Percentiles rank a stretch among this genome's conserved stretches.
phyloP scores from a whole-genome alignment of 2,329 filamentous ascomycete genomes.

The Trichoderma afroharzianum region DNA sequence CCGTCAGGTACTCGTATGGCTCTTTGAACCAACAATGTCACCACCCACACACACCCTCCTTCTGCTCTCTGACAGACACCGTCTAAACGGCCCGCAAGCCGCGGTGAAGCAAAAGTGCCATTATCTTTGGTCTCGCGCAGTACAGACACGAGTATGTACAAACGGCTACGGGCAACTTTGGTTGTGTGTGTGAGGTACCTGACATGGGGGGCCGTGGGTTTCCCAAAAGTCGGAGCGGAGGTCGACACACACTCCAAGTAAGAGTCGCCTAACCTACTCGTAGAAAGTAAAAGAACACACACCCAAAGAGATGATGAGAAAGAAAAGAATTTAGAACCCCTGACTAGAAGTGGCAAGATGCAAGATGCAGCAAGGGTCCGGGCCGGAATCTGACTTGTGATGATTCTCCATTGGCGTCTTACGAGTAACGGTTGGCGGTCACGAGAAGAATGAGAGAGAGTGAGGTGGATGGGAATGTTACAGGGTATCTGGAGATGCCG shows the following conservation, averaged over 20 bases:
- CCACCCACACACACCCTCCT: background rate
- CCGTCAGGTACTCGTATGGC: background rate
- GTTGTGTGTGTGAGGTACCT: background rate
- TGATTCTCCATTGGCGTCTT: background rate
- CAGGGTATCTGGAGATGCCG: background rate
- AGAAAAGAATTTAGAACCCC: constrained; percentile 1
- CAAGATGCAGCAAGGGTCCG: constrained; percentile 16
- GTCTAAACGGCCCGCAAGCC: constrained; percentile 5
- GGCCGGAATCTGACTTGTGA: constrained; percentile 10
- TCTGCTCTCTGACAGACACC: background rate
- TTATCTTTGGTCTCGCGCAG: background rate
- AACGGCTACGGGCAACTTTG: background rate
- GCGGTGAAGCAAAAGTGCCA: constrained; percentile 3
- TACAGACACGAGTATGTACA: background rate
- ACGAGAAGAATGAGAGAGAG: background rate
- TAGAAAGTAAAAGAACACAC: background rate
- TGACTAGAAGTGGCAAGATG: constrained; percentile 11
- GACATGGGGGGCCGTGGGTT: background rate
- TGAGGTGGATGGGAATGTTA: background rate
- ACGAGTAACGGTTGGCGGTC: background rate
- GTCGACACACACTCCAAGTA: background rate
- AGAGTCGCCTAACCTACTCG: background rate
- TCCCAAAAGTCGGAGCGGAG: background rate
- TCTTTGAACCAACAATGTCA: background rate
- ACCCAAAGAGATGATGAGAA: background rate